Evolutionary conservation across 83 land plant species (phyloP).

Genomic region (Larix sibirica): DNA sequence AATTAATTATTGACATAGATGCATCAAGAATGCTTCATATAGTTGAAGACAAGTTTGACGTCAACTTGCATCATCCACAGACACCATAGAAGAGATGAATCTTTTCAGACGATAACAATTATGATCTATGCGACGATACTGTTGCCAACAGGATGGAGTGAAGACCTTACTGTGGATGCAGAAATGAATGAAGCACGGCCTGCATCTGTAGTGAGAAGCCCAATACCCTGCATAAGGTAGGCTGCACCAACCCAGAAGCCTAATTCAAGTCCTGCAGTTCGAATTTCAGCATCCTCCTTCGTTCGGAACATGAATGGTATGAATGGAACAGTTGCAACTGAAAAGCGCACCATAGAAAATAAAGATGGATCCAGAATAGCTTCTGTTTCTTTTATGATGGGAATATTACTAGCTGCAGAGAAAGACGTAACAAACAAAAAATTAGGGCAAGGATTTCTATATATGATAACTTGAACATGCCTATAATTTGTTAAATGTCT

Average conservation of each 20-base stretch:
- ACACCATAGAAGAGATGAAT: background rate
- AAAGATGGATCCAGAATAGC: conserved; percentile 65
- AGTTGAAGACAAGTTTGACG: background rate
- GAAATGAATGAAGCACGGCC: conserved; percentile 86
- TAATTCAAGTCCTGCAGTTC: conserved; percentile 73
- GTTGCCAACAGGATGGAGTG: background rate
- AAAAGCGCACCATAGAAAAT: conserved; percentile 72
- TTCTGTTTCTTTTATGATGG: conserved; percentile 78
- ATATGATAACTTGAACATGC: background rate
- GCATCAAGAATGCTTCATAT: background rate
- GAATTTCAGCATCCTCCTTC: conserved; percentile 32
- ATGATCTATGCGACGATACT: background rate
- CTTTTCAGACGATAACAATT: background rate
- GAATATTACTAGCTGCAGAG: conserved; percentile 71
- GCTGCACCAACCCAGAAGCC: conserved; percentile 88
- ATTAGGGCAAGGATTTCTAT: background rate
- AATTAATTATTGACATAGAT: background rate
- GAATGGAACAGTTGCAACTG: conserved; percentile 70
- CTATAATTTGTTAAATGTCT: background rate
- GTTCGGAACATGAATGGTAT: conserved; percentile 59
- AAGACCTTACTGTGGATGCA: conserved; percentile 68
- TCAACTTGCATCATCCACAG: background rate
- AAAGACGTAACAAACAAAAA: background rate
- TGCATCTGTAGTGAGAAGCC: conserved; percentile 86
- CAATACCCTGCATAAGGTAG: conserved; percentile 77